A percentile compares a stretch with the other conserved stretches of the same genome.
These are phyloP conservation scores for Alternaria consortialis DNA, from an alignment of 2,329 filamentous ascomycete species.

Conservation along the genomic window DNA sequence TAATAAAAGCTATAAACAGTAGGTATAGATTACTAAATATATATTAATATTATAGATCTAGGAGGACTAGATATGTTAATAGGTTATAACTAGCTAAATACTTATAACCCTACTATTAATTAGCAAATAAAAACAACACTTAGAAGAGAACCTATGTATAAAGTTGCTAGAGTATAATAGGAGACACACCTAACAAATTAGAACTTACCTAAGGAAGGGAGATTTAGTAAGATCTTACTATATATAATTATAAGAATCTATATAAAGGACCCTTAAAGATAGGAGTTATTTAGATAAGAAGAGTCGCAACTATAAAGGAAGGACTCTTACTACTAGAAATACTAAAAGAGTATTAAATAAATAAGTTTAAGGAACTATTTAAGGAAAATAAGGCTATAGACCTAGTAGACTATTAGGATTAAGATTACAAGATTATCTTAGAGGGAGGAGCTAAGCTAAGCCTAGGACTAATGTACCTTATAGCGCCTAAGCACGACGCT, in stretches of 20 bases:
- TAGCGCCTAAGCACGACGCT: neutral
- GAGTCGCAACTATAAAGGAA: neutral
- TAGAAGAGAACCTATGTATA: neutral
- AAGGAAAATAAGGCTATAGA: neutral
- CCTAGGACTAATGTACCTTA: conserved; percentile 4
- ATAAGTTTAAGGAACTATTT: neutral
- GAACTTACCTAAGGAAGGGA: neutral
- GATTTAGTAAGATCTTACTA: neutral
- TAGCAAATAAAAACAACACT: neutral
- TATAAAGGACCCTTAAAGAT: neutral
- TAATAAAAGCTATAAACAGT: neutral
- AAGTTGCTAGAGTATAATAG: neutral
- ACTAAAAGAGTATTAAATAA: neutral
- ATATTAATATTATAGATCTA: neutral
- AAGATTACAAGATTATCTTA: neutral
- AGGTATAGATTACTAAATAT: neutral
- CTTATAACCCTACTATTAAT: neutral
- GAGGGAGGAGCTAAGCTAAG: neutral
- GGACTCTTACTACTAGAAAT: neutral
- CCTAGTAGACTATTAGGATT: neutral
- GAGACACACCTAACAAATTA: neutral
- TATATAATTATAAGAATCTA: conserved; percentile 2
- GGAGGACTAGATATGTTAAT: neutral
- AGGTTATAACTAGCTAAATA: neutral
- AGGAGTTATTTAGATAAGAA: neutral